These are phyloP conservation scores for Diospyros kaki DNA, from an alignment of 148 eudicot genomes.

Conservation along the genomic window DNA sequence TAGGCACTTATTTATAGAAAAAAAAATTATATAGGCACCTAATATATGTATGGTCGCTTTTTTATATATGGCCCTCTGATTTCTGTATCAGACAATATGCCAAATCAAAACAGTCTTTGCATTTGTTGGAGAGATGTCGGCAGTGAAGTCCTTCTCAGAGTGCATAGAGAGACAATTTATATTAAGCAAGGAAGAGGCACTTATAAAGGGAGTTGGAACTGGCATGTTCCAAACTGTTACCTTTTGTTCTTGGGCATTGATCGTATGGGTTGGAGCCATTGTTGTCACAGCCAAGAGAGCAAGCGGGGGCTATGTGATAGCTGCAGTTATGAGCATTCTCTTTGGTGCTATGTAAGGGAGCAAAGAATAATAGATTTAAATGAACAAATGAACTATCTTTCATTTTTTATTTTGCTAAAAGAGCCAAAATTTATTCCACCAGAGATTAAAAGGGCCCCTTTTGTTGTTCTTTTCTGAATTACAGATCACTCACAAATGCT, in stretches of 20 bases:
- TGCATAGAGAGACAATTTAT: constrained; percentile 28
- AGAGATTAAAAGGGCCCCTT: not conserved
- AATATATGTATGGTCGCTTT: not conserved
- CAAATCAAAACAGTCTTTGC: constrained; percentile 55
- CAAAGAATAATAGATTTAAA: not conserved
- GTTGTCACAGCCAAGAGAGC: constrained; percentile 39
- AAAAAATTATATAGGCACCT: not conserved
- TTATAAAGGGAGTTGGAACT: constrained; percentile 45
- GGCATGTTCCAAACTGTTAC: constrained; percentile 46
- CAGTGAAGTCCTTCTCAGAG: constrained; percentile 38
- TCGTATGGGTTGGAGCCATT: constrained; percentile 52
- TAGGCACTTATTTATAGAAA: not conserved
- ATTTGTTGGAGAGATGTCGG: constrained; percentile 43
- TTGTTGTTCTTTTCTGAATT: not conserved
- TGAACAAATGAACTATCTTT: not conserved
- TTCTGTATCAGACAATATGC: constrained; percentile 32
- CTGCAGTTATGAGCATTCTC: constrained; percentile 52
- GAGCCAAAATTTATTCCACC: not conserved
- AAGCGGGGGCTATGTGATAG: constrained; percentile 45
- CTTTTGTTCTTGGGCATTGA: constrained; percentile 50
- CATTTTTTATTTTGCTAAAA: not conserved
- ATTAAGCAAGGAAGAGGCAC: constrained; percentile 38
- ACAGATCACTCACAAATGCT: constrained; percentile 46
- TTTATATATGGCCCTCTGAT: not conserved
- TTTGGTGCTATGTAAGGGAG: constrained; percentile 54